Evolutionary conservation across 139 green algal species (phyloP).

Genomic region (Eudorina sp.): DNA sequence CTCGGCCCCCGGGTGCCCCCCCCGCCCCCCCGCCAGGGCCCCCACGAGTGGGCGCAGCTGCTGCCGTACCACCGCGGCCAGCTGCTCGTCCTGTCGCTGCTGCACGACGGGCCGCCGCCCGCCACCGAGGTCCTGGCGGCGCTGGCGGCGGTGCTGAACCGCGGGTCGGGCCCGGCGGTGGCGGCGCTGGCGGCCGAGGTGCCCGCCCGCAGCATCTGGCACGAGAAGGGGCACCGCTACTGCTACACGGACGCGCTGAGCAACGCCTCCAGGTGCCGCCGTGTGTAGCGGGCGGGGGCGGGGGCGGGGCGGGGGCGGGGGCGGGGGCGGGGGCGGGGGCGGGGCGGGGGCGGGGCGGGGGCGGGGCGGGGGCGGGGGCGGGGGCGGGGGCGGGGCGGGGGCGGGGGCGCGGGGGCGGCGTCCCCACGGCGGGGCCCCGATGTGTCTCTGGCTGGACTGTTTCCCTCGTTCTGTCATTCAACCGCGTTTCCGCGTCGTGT

Average conservation of each 20-base stretch:
- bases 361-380: too few relatives aligned
- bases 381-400: too few relatives aligned
- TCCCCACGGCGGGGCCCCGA: too few relatives aligned
- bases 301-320: not conserved
- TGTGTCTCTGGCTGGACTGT: too few relatives aligned
- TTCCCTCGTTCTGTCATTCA: not conserved
- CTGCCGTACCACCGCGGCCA: constrained; percentile 42
- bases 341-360: too few relatives aligned
- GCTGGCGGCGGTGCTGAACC: constrained; percentile 42
- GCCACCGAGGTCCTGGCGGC: constrained; percentile 26
- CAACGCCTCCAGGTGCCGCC: not conserved
- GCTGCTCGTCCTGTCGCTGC: constrained; percentile 40
- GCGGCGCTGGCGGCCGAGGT: constrained; percentile 42
- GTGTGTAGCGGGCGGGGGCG: not conserved
- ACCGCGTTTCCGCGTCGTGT: too few relatives aligned
- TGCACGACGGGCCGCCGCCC: constrained; percentile 44
- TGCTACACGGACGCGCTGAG: constrained; percentile 27
- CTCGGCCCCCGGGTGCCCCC: not conserved
- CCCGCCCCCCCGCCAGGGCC: not conserved
- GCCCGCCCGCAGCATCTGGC: constrained; percentile 5
- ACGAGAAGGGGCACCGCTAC: constrained; percentile 46
- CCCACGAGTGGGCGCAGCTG: constrained; percentile 45
- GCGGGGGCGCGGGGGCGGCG: too few relatives aligned
- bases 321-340: too few relatives aligned
- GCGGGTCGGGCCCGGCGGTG: constrained; percentile 29